A percentile compares a stretch with the other conserved stretches of the same genome.
phyloP scores from a whole-genome alignment of 1,284 basidiomycete species.

The Somion occarium region DNA sequence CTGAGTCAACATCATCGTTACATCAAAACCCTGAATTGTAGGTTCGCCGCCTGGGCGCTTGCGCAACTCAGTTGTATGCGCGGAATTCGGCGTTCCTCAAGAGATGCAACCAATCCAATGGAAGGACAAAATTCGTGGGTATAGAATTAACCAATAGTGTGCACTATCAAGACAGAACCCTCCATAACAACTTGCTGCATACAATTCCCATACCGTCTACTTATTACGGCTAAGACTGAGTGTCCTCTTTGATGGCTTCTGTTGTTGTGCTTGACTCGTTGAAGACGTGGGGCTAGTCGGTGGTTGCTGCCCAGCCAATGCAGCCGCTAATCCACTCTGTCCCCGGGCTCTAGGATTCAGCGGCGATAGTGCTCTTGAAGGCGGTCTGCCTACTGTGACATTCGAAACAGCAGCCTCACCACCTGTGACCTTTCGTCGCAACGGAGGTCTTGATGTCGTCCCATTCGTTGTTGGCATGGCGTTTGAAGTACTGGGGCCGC shows the following conservation, averaged over 20 bases:
- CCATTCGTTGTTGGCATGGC: constrained; percentile 10
- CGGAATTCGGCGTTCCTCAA: too few species aligned
- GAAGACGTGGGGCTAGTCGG: background rate
- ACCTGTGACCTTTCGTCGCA: constrained; percentile 57
- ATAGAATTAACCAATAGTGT: too few species aligned
- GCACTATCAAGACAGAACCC: too few species aligned
- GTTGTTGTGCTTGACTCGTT: background rate
- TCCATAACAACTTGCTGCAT: too few species aligned
- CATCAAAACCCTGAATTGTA: too few species aligned
- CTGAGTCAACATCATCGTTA: too few species aligned
- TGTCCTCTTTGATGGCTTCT: constrained; percentile 1
- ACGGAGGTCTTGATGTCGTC: constrained; percentile 31
- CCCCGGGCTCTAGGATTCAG: constrained; percentile 62
- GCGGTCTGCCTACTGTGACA: constrained; percentile 24
- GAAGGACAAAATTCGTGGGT: too few species aligned
- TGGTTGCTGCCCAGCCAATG: constrained; percentile 13
- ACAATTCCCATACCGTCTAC: too few species aligned
- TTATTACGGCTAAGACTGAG: background rate
- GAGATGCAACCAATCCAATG: too few species aligned
- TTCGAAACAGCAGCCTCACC: constrained; percentile 28
- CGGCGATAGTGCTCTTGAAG: constrained; percentile 50
- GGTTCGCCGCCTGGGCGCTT: too few species aligned
- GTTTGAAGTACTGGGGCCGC: constrained; percentile 6
- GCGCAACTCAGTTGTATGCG: too few species aligned
- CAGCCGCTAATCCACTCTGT: constrained; percentile 38